Percentiles rank a stretch among this genome's conserved stretches.
Conservation (phyloP, 768 basidiomycete species). For the Boletus eberwhitei region DNA sequence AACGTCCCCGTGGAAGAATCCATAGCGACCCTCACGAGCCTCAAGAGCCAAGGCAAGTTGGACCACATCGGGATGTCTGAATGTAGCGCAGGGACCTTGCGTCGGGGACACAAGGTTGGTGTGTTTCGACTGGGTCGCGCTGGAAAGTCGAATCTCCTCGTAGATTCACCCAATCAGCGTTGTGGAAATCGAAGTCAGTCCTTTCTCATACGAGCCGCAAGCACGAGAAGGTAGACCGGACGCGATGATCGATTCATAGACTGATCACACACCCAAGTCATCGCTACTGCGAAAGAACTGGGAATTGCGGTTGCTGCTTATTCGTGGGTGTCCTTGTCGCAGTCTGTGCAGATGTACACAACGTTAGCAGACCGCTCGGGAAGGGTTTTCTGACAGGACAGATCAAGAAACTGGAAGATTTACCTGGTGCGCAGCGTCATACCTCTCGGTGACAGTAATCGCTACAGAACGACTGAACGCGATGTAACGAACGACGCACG, state of each 20-base stretch:
- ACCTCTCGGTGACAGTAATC: neutral
- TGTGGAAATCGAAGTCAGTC: conserved; percentile 67
- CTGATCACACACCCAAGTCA: conserved; percentile 33
- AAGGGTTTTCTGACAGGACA: conserved; percentile 47
- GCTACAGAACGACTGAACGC: conserved; percentile 5
- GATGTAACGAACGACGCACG: conserved; percentile 39
- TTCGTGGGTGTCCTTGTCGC: conserved; percentile 34
- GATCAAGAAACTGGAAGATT: conserved; percentile 38
- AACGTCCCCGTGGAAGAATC: conserved; percentile 44
- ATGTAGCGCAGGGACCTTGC: conserved; percentile 47
- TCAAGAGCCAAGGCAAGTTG: conserved; percentile 35
- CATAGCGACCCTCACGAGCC: conserved; percentile 39
- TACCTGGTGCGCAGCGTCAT: conserved; percentile 24
- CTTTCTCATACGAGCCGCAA: conserved; percentile 53
- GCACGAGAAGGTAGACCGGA: conserved; percentile 37
- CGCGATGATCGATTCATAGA: neutral
- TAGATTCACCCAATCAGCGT: conserved; percentile 54
- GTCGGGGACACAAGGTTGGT: conserved; percentile 28
- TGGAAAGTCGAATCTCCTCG: neutral
- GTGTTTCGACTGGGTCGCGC: neutral
- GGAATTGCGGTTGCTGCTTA: conserved; percentile 58
- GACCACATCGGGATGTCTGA: conserved; percentile 61
- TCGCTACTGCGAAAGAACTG: conserved; percentile 52
- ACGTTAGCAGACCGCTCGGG: conserved; percentile 44
- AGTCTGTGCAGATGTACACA: neutral